Conservation (phyloP, 257 asterid genomes). For the Nicotiana attenuata region DNA sequence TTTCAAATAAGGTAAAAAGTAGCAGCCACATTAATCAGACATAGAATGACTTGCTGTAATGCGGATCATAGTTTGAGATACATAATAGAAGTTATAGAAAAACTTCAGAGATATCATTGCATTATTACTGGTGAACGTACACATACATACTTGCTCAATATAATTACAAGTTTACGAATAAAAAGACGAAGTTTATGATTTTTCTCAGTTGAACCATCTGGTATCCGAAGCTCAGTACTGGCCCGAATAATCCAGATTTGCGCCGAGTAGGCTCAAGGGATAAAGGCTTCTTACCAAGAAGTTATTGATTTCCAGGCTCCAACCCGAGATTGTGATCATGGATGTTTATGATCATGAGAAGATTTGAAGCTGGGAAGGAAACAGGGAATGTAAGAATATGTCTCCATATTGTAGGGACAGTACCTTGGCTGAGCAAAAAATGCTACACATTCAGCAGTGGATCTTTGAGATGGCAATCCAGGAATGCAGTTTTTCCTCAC, state of each 20-base stretch:
- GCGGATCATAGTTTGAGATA: neutral
- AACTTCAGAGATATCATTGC: neutral
- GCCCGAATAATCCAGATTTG: too few species aligned
- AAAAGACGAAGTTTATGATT: too few species aligned
- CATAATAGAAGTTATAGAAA: neutral
- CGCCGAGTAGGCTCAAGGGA: too few species aligned
- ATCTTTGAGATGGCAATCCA: constrained; percentile 49
- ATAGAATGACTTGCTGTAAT: too few species aligned
- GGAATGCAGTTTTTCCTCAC: constrained; percentile 49
- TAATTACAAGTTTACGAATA: neutral
- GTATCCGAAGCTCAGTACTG: too few species aligned
- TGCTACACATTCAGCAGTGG: constrained; percentile 35
- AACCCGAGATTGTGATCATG: neutral
- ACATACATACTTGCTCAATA: neutral
- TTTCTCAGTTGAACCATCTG: too few species aligned
- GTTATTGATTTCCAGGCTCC: too few species aligned
- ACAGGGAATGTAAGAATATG: constrained; percentile 33
- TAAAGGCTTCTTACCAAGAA: too few species aligned
- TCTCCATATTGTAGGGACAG: constrained; percentile 36
- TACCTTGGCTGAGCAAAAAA: constrained; percentile 37
- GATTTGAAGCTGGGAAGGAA: constrained; percentile 28
- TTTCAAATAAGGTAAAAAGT: too few species aligned
- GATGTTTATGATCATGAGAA: neutral
- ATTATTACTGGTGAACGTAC: neutral
- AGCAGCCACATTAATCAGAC: too few species aligned